phyloP scores from a whole-genome alignment of 129 eudicot species.

The Chrysanthemum makinoi region DNA sequence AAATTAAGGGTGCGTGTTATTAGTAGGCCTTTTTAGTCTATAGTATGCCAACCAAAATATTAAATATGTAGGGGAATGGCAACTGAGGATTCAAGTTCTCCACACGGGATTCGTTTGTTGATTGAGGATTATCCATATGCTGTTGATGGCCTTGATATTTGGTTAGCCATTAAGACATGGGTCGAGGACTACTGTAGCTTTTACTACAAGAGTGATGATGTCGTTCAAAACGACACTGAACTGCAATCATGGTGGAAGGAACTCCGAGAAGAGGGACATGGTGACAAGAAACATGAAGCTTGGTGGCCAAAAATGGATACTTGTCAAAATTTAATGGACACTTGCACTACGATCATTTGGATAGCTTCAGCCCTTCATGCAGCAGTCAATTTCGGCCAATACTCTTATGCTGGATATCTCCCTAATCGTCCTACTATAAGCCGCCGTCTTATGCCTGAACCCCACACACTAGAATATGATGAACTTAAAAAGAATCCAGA shows the following conservation, averaged over 20 bases:
- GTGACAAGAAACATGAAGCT: slow-evolving; percentile 58
- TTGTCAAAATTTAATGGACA: slow-evolving; percentile 34
- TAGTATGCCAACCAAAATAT: neutral
- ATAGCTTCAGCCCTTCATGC: slow-evolving; percentile 79
- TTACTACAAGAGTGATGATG: slow-evolving; percentile 48
- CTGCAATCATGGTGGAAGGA: slow-evolving; percentile 83
- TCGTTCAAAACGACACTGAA: slow-evolving; percentile 39
- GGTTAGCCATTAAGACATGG: slow-evolving; percentile 69
- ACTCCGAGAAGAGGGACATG: slow-evolving; percentile 63
- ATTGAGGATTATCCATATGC: slow-evolving; percentile 76
- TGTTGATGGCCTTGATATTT: slow-evolving; percentile 69
- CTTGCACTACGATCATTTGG: slow-evolving; percentile 77
- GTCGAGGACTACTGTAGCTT: slow-evolving; percentile 49
- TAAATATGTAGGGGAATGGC: slow-evolving; percentile 57
- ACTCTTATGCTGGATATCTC: slow-evolving; percentile 65
- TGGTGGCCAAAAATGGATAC: slow-evolving; percentile 78
- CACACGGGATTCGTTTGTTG: slow-evolving; percentile 42
- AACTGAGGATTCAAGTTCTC: slow-evolving; percentile 46
- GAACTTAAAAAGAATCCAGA: slow-evolving; percentile 55
- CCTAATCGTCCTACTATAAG: slow-evolving; percentile 69
- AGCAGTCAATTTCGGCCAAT: slow-evolving; percentile 76
- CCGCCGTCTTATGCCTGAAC: slow-evolving; percentile 58
- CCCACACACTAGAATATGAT: slow-evolving; percentile 42
- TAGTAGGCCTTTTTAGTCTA: too few species aligned
- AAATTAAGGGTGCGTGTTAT: too few species aligned